phyloP scores from a whole-genome alignment of 495 filamentous ascomycete species.

The Hyaloscypha finlandica region DNA sequence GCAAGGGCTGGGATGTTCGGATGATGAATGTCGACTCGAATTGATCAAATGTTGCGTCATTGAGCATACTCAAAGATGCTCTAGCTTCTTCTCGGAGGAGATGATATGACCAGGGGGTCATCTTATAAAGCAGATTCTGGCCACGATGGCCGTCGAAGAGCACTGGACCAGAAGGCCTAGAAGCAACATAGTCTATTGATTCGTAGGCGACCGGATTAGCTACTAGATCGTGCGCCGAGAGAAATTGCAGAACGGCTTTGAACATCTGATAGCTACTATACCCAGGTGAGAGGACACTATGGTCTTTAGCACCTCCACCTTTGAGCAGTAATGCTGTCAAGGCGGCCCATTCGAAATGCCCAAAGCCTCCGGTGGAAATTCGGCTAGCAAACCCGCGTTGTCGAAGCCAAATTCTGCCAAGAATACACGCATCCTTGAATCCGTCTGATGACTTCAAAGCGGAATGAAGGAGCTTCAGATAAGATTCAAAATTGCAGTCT shows the following conservation, averaged over 20 bases:
- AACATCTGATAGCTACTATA: conserved; percentile 94
- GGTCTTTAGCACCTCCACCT: conserved; percentile 67
- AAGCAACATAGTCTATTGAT: conserved; percentile 34
- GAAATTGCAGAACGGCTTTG: conserved; percentile 84
- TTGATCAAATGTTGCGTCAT: conserved; percentile 71
- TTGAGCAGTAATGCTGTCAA: conserved; percentile 80
- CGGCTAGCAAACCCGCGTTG: conserved; percentile 77
- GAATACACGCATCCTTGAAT: conserved; percentile 79
- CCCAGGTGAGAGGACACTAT: conserved; percentile 69
- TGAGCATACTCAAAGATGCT: conserved; percentile 69
- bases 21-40: conserved; percentile 83
- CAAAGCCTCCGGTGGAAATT: conserved; percentile 81
- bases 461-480: conserved; percentile 70
- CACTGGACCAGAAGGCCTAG: conserved; percentile 42
- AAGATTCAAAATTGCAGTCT: conserved; percentile 71
- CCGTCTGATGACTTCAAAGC: conserved; percentile 64
- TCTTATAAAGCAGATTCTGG: conserved; percentile 88
- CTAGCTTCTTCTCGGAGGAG: conserved; percentile 70
- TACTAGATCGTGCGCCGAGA: conserved; percentile 68
- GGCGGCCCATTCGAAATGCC: conserved; percentile 86
- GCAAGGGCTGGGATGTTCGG: conserved; percentile 63
- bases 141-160: conserved; percentile 70
- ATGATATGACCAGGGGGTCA: conserved; percentile 82
- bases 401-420: conserved; percentile 85
- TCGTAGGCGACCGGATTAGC: conserved; percentile 62